Percentiles rank a stretch among this genome's conserved stretches.
phyloP scores from a whole-genome alignment of 208 protist genomes.

The Leishmania aethiopica region DNA sequence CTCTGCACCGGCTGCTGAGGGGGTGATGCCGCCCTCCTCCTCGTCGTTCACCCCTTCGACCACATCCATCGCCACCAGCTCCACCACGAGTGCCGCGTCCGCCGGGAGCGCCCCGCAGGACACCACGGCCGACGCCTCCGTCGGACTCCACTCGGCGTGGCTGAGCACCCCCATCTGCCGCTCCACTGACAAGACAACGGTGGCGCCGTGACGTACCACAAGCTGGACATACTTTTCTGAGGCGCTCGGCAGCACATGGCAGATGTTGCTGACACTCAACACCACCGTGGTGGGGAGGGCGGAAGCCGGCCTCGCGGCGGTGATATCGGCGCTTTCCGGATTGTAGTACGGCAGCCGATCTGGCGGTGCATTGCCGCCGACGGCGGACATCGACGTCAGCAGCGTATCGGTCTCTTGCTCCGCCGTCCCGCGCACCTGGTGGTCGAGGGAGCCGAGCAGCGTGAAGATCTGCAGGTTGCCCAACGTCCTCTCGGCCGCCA shows the following conservation, averaged over 20 bases:
- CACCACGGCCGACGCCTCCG: constrained; percentile 44
- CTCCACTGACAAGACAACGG: constrained; percentile 48
- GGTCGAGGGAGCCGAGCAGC: constrained; percentile 20
- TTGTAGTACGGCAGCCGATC: constrained; percentile 24
- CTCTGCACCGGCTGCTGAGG: not conserved
- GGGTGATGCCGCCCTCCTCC: not conserved
- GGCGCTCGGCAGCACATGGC: constrained; percentile 40
- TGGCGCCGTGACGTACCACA: constrained; percentile 38
- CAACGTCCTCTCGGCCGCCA: constrained; percentile 11
- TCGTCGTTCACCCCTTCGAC: constrained; percentile 13
- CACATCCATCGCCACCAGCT: constrained; percentile 31
- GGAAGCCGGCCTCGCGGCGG: not conserved
- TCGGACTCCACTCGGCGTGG: constrained; percentile 51
- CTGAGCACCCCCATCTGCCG: constrained; percentile 30
- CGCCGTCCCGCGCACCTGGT: not conserved
- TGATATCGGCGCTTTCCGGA: constrained; percentile 2
- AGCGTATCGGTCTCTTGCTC: not conserved
- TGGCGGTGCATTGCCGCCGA: not conserved
- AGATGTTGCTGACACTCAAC: constrained; percentile 63
- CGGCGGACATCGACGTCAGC: not conserved
- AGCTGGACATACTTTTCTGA: constrained; percentile 48
- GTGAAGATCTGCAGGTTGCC: constrained; percentile 15
- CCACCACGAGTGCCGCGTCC: constrained; percentile 16
- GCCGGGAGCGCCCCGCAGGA: constrained; percentile 5
- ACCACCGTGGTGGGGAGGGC: constrained; percentile 33